Base-by-base conservation (phyloP, 2,329 filamentous ascomycete genomes). In the Fusarium odoratissimum region DNA sequence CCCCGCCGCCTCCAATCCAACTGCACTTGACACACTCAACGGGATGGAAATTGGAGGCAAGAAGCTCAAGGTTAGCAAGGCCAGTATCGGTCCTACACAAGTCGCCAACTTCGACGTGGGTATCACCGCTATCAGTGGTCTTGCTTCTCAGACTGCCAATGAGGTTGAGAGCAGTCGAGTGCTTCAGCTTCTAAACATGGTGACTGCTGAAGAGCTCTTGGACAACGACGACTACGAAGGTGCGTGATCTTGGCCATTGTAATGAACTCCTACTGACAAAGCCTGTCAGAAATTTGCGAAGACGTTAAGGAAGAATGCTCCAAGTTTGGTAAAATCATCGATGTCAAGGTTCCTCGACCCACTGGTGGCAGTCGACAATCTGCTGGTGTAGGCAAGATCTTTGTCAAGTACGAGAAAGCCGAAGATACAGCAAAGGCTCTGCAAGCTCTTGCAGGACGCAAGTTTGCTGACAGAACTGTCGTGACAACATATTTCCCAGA, bases 401-500 rank as follows among this genome's bases (percentile, higher is more conserved):
- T 92, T 80, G 92, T 99, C 85, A 98, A 98, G 82, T 99, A 94
- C 79, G 93, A 96, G 73, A 89, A 87, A 6, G 85, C 89, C 5
- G 94, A 95, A 56, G 90, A 91, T 13, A 93, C 95, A 25, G 92
- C 93, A 71, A 95, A 93, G 78, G 97, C 96, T 12, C 86, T 99
- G 63, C 91, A 92, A 77, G 92, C 94, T n/a, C 86, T 99, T 76
- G 96, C 97, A 35, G 96, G 96, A 51, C 90, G 97, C 73, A 98
- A 98, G 81, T 99, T 99, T 81, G 93, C 95, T 1, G 94, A 98
- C 83, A 90, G 97, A 76, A 99, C 96, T 7, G 97, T 99, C 33
- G 95, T 99, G 17, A 95, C 94, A 6, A 98, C 96, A 8, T 98
- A 96, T 84, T 99, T 98, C 82, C 93, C 95, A 28, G 97, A 98